Base-by-base conservation (phyloP, 2,329 filamentous ascomycete species). In the Colletotrichum musae region DNA sequence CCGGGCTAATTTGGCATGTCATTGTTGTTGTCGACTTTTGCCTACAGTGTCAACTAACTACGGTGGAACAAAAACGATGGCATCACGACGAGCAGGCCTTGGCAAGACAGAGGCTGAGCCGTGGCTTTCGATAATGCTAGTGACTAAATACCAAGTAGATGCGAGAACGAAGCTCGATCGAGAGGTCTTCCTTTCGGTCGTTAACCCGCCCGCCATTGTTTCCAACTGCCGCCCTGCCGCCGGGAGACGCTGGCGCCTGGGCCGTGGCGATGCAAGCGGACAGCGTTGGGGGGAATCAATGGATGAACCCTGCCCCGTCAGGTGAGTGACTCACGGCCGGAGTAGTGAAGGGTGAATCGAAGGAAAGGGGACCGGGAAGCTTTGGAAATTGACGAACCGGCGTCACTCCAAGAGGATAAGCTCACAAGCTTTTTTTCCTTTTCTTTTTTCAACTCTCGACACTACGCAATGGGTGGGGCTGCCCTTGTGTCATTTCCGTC, bases 381-480 rank as follows among this genome's bases (percentile, higher is more conserved):
- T 43, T 43, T 43, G 41, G 13, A n/a, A 9, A 43, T 43, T 21
- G 45, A 60, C 47, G 47, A 50, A 60, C 58, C 58, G 58, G 58
- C 47, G 47, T 60, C 58, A 18, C 45, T 43, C 45, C 45, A 51
- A 21, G 15, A 21, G 50, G 59, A 32, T 54, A 54, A 62, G 59
- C 59, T 62, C 59, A 54, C 58, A 62, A 54, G 50, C 59, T 62
- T 62, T 54, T 21, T 9, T 16, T 7, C 7, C 7, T 7, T 7
- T 6, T 18, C 21, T n/a, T 21, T 3, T 10, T 51, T 26, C 6
- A 28, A 45, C 26, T 39, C 56, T 52, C n/a, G 58, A 32, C 47
- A 50, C 59, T 62, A 62, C 59, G 59, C 59, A 62, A 62, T 62
- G 50, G 28, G 48, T 32, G 50, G 59, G 50, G 41, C 50, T 36